Evolutionary conservation across 1,284 basidiomycete species (phyloP).

Genomic region (Exobasidium cylindrosporum): DNA sequence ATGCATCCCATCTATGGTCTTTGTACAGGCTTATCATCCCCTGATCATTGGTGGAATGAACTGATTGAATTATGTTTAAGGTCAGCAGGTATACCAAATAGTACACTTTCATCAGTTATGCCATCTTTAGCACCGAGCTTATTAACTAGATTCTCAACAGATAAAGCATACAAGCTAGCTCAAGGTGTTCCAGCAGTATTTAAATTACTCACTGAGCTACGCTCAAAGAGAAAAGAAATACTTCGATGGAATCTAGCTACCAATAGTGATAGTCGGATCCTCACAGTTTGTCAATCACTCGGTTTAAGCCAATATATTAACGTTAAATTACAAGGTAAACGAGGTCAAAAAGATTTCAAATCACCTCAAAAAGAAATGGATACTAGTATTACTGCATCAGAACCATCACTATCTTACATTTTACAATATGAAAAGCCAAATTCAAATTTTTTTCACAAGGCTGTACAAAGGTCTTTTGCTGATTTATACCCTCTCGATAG

Average conservation of each 20-base stretch:
- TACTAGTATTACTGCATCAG: neutral
- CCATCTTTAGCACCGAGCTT: neutral
- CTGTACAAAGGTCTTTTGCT: neutral
- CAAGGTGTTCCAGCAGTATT: conserved; percentile 4
- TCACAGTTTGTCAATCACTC: neutral
- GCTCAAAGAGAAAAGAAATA: neutral
- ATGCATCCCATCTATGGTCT: conserved; percentile 6
- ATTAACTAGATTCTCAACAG: conserved; percentile 2
- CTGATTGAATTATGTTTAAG: conserved; percentile 6
- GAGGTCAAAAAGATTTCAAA: neutral
- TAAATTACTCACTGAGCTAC: neutral
- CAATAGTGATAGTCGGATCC: conserved; percentile 3
- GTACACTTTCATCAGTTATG: neutral
- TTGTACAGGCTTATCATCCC: neutral
- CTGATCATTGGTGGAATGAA: conserved; percentile 8
- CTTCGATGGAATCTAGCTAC: conserved; percentile 5
- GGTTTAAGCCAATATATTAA: neutral
- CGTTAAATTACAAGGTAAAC: neutral
- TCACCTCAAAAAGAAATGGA: too few relatives aligned
- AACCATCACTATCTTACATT: conserved; percentile 5
- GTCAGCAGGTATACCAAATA: neutral
- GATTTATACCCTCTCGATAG: neutral
- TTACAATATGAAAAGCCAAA: conserved; percentile 8
- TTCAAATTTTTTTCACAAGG: conserved; percentile 1
- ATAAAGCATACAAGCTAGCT: conserved; percentile 1